These are phyloP conservation scores for Metarhizium humberi DNA, from an alignment of 2,329 filamentous ascomycete genomes.

Conservation along the genomic window DNA sequence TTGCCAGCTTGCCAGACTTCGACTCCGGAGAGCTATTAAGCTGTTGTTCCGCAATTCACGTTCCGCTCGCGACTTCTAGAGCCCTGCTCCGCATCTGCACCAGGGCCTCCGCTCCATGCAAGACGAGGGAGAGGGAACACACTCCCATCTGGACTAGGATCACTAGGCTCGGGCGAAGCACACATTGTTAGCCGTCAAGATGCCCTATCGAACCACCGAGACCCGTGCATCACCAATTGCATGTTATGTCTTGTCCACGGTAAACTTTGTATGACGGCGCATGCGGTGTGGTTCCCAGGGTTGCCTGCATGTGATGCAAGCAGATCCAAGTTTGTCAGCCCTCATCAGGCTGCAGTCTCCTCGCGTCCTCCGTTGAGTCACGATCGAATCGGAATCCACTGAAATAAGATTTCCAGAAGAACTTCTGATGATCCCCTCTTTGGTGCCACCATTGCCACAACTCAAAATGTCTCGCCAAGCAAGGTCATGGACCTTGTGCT, in stretches of 20 bases:
- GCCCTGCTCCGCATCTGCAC: not conserved
- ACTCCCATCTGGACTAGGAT: too few relatives aligned
- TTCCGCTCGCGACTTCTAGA: not conserved
- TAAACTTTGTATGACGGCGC: not conserved
- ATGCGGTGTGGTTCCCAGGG: not conserved
- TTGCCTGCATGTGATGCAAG: not conserved
- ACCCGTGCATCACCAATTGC: not conserved
- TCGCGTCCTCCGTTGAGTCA: not conserved
- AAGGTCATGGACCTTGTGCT: not conserved
- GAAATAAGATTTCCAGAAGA: not conserved
- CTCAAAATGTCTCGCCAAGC: not conserved
- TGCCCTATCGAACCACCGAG: not conserved
- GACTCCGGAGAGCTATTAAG: too few relatives aligned
- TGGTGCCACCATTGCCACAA: not conserved
- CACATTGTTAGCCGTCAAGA: too few relatives aligned
- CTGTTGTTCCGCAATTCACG: too few relatives aligned
- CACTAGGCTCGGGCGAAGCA: not conserved
- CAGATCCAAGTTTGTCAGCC: not conserved
- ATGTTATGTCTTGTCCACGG: not conserved
- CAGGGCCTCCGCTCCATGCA: not conserved
- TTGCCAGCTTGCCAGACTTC: too few relatives aligned
- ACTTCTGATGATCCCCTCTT: not conserved
- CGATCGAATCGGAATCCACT: not conserved
- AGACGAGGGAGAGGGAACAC: too few relatives aligned
- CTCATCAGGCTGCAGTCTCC: not conserved